Evolutionary conservation across 169 alveolate genomes (phyloP).

Genomic region (Ichthyophthirius multifiliis): DNA sequence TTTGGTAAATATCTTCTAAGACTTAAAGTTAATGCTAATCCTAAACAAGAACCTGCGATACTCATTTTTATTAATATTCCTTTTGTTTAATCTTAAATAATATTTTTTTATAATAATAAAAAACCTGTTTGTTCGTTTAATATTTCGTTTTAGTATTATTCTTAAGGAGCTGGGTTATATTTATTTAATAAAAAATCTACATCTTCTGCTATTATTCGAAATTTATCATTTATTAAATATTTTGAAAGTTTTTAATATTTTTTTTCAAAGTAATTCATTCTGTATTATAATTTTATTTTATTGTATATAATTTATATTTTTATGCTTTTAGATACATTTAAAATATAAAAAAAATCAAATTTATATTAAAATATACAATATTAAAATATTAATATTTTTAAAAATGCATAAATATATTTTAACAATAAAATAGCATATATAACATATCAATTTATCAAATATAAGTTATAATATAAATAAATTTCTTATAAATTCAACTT

Average conservation of each 20-base stretch:
- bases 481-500: no score
- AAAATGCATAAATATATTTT: no score
- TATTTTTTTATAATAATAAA: not conserved
- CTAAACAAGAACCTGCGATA: conserved; percentile 8
- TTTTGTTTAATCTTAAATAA: not conserved
- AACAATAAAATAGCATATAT: no score
- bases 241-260: not conserved
- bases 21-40: conserved; percentile 16
- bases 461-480: no score
- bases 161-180: not conserved
- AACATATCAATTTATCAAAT: no score
- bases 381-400: no score
- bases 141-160: not conserved
- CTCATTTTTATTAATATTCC: not conserved
- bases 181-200: not conserved
- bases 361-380: no score
- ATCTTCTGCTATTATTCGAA: not conserved
- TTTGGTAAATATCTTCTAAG: conserved; percentile 12
- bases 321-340: no score
- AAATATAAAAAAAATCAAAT: no score
- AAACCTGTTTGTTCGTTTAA: not conserved
- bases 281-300: no score
- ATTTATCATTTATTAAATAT: not conserved
- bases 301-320: no score
- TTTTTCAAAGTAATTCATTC: no score